These are phyloP conservation scores for Pistacia vera DNA, from an alignment of 345 rosid genomes.

Conservation along the genomic window DNA sequence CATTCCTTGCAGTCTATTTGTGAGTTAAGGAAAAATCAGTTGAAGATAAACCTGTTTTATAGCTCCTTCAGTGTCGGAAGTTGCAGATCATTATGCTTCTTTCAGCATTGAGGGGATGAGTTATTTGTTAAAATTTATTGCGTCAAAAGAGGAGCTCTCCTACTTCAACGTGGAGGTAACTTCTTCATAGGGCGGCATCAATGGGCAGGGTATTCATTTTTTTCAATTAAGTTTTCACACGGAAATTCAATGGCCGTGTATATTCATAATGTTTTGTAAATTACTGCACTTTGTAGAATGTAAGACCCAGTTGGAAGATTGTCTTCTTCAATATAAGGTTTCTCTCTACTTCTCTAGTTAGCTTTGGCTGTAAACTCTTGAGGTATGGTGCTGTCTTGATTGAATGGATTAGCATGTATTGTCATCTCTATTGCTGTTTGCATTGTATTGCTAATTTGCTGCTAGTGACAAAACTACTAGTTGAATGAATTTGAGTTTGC, in stretches of 20 bases:
- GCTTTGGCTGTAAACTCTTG: too few species aligned
- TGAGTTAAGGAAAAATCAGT: conserved; percentile 10
- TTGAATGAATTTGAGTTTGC: background rate
- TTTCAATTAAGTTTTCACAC: background rate
- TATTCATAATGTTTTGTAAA: conserved; percentile 17
- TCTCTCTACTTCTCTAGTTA: background rate
- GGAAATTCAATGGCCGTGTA: conserved; percentile 6
- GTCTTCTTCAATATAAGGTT: background rate
- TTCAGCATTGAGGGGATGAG: background rate
- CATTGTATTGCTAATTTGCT: background rate
- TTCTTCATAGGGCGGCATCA: background rate
- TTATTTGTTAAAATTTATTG: background rate
- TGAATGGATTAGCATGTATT: background rate
- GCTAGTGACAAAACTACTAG: too few species aligned
- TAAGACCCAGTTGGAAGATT: background rate
- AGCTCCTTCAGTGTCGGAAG: conserved; percentile 12
- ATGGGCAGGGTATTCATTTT: conserved; percentile 9
- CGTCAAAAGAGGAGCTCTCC: conserved; percentile 9
- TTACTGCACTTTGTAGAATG: conserved; percentile 14
- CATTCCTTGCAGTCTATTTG: conserved; percentile 31
- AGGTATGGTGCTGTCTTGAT: too few species aligned
- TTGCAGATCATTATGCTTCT: conserved; percentile 7
- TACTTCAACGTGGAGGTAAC: background rate
- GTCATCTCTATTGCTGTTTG: background rate
- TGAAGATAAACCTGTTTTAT: conserved; percentile 20